phyloP scores from a whole-genome alignment of 768 basidiomycete species.

The Tulasnella sp. region DNA sequence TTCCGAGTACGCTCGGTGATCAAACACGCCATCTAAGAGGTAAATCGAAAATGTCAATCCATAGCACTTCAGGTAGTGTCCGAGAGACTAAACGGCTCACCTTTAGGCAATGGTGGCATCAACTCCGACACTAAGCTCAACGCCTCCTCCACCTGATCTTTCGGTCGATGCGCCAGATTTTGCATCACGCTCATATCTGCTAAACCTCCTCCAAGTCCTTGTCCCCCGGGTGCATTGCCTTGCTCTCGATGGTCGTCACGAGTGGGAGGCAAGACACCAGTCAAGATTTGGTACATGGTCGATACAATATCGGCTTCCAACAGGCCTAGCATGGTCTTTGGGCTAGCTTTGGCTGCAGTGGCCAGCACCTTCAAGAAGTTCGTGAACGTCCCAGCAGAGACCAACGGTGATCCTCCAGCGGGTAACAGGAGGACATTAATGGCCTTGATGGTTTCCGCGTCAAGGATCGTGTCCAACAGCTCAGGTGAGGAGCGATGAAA shows the following conservation, averaged over 20 bases:
- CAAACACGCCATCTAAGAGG: slow-evolving; percentile 80
- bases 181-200: slow-evolving; percentile 98
- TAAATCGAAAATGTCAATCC: not conserved
- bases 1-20: slow-evolving; percentile 82
- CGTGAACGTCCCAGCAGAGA: slow-evolving; percentile 82
- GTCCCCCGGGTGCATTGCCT: slow-evolving; percentile 49
- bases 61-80: not conserved
- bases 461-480: slow-evolving; percentile 77
- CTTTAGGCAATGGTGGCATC: slow-evolving; percentile 87
- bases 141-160: slow-evolving; percentile 94
- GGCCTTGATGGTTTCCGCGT: slow-evolving; percentile 65
- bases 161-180: slow-evolving; percentile 89
- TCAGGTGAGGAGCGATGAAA: slow-evolving; percentile 79
- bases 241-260: slow-evolving; percentile 37
- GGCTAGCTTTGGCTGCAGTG: slow-evolving; percentile 76
- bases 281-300: slow-evolving; percentile 89
- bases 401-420: slow-evolving; percentile 67
- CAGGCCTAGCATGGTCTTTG: slow-evolving; percentile 75
- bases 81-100: slow-evolving; percentile 30
- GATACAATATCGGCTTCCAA: slow-evolving; percentile 89
- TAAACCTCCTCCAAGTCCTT: slow-evolving; percentile 76
- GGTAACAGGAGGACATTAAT: slow-evolving; percentile 79
- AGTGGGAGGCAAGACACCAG: slow-evolving; percentile 77
- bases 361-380: slow-evolving; percentile 77
- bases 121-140: slow-evolving; percentile 82